Conservation (phyloP, 371 early-diverging fungal species). For the Apophysomyces ossiformis region DNA sequence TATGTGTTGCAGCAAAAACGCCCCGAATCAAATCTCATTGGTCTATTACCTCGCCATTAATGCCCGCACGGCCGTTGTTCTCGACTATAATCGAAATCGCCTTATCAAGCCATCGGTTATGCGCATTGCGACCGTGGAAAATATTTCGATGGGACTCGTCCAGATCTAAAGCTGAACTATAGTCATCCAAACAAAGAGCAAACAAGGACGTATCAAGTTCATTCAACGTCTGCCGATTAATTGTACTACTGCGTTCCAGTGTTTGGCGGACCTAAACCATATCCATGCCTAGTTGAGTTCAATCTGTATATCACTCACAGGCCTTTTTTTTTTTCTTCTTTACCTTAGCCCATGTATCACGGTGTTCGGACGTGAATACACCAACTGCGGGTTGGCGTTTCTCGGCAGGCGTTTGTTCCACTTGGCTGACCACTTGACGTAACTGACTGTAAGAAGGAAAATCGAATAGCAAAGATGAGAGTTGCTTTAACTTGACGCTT, state of each 20-base stretch:
- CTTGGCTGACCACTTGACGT: slow-evolving; percentile 58
- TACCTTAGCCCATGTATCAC: slow-evolving; percentile 85
- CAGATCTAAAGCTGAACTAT: slow-evolving; percentile 58
- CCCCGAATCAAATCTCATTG: too few relatives aligned
- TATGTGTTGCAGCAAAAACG: too few relatives aligned
- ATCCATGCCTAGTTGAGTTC: not conserved
- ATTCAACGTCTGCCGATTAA: slow-evolving; percentile 67
- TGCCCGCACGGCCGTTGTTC: slow-evolving; percentile 86
- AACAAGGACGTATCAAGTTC: slow-evolving; percentile 86
- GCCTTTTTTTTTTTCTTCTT: not conserved
- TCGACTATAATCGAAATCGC: slow-evolving; percentile 85
- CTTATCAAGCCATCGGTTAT: slow-evolving; percentile 97
- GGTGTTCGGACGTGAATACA: slow-evolving; percentile 80
- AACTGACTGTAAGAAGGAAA: slow-evolving; percentile 55
- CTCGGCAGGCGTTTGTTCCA: slow-evolving; percentile 48
- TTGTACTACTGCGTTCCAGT: slow-evolving; percentile 31
- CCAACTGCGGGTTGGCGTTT: slow-evolving; percentile 73
- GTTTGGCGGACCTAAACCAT: slow-evolving; percentile 36
- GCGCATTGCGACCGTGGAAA: slow-evolving; percentile 77
- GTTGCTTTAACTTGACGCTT: not conserved
- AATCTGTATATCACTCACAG: too few relatives aligned
- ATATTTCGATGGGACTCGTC: slow-evolving; percentile 75
- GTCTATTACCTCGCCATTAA: slow-evolving; percentile 85
- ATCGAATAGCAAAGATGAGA: too few relatives aligned
- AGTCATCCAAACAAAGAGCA: slow-evolving; percentile 84